phyloP scores from a whole-genome alignment of 1,284 basidiomycete species.

The Boletus semigastroideus region DNA sequence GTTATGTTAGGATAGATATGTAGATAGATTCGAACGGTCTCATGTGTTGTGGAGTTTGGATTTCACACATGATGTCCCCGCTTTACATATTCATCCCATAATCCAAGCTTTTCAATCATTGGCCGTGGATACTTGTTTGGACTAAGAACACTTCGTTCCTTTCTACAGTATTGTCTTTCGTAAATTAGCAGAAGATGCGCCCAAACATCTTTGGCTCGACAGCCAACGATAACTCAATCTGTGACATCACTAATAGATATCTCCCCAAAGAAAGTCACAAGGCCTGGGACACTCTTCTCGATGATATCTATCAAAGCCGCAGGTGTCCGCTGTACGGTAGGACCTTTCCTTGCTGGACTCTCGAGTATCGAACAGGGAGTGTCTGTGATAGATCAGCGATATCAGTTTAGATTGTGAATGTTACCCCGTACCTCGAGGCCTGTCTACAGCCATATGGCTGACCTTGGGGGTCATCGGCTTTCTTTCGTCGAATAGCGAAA shows the following conservation, averaged over 20 bases:
- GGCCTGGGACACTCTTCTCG: slow-evolving; percentile 3
- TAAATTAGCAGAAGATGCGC: no score
- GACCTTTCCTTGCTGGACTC: slow-evolving; percentile 1
- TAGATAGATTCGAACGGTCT: slow-evolving; percentile 10
- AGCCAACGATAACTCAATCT: not conserved
- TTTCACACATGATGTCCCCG: slow-evolving; percentile 11
- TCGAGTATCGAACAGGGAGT: slow-evolving; percentile 13
- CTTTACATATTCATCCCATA: no score
- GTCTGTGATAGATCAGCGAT: slow-evolving; percentile 11
- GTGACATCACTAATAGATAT: slow-evolving; percentile 11
- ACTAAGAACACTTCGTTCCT: no score
- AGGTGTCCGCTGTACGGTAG: not conserved
- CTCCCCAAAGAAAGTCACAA: slow-evolving; percentile 9
- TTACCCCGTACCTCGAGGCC: slow-evolving; percentile 43
- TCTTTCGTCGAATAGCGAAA: slow-evolving; percentile 50
- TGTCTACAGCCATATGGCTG: slow-evolving; percentile 46
- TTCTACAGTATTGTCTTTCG: no score
- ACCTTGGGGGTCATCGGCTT: slow-evolving; percentile 41
- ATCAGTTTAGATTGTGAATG: not conserved
- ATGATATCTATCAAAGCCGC: not conserved
- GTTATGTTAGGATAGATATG: slow-evolving; percentile 1
- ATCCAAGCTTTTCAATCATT: no score
- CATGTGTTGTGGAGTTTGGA: not conserved
- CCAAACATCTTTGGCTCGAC: no score
- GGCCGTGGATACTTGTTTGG: no score